Percentiles rank a stretch among this genome's conserved stretches.
These are phyloP conservation scores for Notholithocarpus densiflorus DNA, from an alignment of 306 rosid species.

Conservation along the genomic window DNA sequence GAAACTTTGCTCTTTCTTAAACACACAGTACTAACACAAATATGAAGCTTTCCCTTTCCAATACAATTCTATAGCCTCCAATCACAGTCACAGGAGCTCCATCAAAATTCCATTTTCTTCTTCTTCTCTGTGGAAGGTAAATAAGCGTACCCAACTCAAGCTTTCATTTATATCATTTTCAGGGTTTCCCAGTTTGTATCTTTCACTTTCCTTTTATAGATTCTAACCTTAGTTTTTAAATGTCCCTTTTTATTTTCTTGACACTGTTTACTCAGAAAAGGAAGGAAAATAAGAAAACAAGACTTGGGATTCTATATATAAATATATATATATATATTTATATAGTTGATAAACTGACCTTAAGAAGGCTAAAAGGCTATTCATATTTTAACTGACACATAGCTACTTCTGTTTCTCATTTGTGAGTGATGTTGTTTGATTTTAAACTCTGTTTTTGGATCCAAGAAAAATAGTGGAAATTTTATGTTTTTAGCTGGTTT, in stretches of 20 bases:
- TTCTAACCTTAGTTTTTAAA: background rate
- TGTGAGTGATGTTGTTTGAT: background rate
- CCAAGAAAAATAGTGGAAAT: background rate
- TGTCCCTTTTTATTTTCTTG: background rate
- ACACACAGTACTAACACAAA: background rate
- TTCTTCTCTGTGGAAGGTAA: background rate
- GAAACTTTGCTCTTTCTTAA: background rate
- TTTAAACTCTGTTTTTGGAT: background rate
- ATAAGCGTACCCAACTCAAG: no score
- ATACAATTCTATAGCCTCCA: background rate
- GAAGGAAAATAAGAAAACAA: background rate
- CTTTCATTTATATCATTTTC: background rate
- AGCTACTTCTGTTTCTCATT: background rate
- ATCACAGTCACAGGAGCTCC: background rate
- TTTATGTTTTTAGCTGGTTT: background rate
- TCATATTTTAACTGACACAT: background rate
- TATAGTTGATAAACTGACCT: background rate
- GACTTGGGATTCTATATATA: background rate
- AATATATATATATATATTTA: no score
- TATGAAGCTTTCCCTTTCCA: slow-evolving; percentile 3
- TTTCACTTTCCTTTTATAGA: background rate
- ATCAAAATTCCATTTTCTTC: background rate
- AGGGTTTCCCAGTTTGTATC: background rate
- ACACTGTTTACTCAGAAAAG: background rate
- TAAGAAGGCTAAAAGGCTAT: background rate